These are phyloP conservation scores for Oldenlandia corymbosa DNA, from an alignment of 257 asterid species.

Conservation along the genomic window DNA sequence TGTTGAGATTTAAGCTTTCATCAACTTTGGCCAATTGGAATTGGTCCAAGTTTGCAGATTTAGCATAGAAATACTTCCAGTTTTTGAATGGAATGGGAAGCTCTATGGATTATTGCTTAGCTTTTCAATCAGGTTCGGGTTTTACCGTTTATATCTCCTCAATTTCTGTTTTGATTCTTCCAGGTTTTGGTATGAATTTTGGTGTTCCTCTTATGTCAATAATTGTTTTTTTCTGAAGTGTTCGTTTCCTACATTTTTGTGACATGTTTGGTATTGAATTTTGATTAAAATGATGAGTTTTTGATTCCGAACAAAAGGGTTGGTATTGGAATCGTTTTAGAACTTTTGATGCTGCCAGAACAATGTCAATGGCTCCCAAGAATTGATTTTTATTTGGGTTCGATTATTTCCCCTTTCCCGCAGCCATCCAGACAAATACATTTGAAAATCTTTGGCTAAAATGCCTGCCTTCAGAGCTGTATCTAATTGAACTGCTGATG, in stretches of 20 bases:
- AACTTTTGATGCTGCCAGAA: not conserved
- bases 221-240: not conserved
- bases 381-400: constrained; percentile 18
- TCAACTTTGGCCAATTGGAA: too few relatives aligned
- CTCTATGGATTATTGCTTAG: too few relatives aligned
- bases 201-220: not conserved
- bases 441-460: constrained; percentile 21
- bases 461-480: constrained; percentile 28
- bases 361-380: constrained; percentile 21
- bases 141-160: not conserved
- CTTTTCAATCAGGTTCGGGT: constrained; percentile 11
- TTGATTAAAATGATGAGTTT: too few relatives aligned
- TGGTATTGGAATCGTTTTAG: not conserved
- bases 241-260: too few relatives aligned
- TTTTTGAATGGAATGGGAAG: too few relatives aligned
- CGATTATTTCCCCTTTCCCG: constrained; percentile 32
- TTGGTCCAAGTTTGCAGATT: too few relatives aligned
- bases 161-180: too few relatives aligned
- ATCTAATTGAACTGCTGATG: constrained; percentile 21
- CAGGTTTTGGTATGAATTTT: not conserved
- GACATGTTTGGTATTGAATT: too few relatives aligned
- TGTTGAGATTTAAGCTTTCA: too few relatives aligned
- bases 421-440: constrained; percentile 16
- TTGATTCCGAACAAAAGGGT: not conserved
- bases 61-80: too few relatives aligned